These are phyloP conservation scores for Apostasia ramifera DNA, from an alignment of 106 monocot genomes.

Conservation along the genomic window DNA sequence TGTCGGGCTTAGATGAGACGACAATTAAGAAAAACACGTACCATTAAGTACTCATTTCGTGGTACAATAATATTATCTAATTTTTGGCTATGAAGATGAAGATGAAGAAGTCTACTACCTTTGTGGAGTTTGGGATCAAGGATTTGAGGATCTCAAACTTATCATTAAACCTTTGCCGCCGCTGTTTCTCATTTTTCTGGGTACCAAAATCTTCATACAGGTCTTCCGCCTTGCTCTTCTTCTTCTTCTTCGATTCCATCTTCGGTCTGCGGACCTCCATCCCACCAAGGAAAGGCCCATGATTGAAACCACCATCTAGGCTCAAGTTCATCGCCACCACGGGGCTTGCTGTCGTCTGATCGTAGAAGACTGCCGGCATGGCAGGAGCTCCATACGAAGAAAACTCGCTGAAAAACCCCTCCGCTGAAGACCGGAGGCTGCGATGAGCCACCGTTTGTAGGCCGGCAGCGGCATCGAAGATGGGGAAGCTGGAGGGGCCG, in stretches of 20 bases:
- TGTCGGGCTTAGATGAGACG: slow-evolving; percentile 37
- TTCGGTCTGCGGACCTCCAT: slow-evolving; percentile 7
- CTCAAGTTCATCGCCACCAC: not conserved
- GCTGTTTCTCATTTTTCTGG: slow-evolving; percentile 55
- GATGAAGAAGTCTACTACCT: slow-evolving; percentile 21
- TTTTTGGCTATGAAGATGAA: not conserved
- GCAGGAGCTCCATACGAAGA: not conserved
- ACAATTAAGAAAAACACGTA: not conserved
- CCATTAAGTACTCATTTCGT: not conserved
- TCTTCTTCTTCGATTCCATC: slow-evolving; percentile 2
- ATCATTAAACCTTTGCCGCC: slow-evolving; percentile 38
- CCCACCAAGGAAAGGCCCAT: not conserved
- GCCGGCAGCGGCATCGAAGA: not conserved
- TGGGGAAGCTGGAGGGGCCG: not conserved
- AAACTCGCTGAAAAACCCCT: not conserved
- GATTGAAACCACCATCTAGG: not conserved
- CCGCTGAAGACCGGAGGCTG: not conserved
- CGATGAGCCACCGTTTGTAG: not conserved
- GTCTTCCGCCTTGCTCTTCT: not conserved
- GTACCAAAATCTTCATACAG: slow-evolving; percentile 6
- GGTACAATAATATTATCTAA: not conserved
- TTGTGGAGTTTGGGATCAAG: slow-evolving; percentile 55
- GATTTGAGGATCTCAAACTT: slow-evolving; percentile 46
- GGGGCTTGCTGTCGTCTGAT: not conserved
- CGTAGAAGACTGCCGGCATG: slow-evolving; percentile 4